These are phyloP conservation scores for Delonix regia DNA, from an alignment of 306 rosid species.

Conservation along the genomic window DNA sequence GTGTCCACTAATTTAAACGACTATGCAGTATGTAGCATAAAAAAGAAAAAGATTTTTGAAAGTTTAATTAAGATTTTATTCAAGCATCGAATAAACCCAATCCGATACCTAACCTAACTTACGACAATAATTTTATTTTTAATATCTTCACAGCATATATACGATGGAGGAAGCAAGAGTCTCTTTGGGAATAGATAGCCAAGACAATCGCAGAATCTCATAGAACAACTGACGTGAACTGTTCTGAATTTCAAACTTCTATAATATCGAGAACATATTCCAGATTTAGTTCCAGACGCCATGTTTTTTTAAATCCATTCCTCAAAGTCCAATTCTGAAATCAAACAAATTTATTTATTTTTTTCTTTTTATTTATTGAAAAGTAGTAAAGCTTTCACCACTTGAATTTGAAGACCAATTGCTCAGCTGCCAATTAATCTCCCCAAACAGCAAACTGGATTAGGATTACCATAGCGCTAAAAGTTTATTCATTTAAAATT, in stretches of 20 bases:
- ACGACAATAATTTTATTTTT: slow-evolving; percentile 38
- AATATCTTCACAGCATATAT: slow-evolving; percentile 43
- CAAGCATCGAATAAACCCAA: slow-evolving; percentile 34
- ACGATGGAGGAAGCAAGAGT: slow-evolving; percentile 37
- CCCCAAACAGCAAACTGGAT: slow-evolving; percentile 24
- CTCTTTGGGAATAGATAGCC: slow-evolving; percentile 28
- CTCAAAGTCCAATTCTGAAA: slow-evolving; percentile 31
- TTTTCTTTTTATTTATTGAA: neutral
- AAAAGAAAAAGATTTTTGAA: slow-evolving; percentile 39
- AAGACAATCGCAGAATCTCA: slow-evolving; percentile 33
- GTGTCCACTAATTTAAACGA: slow-evolving; percentile 53
- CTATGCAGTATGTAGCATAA: slow-evolving; percentile 27
- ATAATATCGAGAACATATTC: slow-evolving; percentile 41
- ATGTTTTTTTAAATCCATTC: slow-evolving; percentile 21
- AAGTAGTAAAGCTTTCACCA: slow-evolving; percentile 28
- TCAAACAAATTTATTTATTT: neutral
- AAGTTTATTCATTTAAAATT: neutral
- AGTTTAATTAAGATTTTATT: slow-evolving; percentile 39
- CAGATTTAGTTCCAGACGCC: slow-evolving; percentile 36
- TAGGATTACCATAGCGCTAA: slow-evolving; percentile 7
- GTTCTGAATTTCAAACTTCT: slow-evolving; percentile 28
- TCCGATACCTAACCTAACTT: slow-evolving; percentile 42
- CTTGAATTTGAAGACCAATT: slow-evolving; percentile 24
- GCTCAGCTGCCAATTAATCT: slow-evolving; percentile 31
- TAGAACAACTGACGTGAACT: slow-evolving; percentile 27